These are phyloP conservation scores for Xylariaceae sp. DNA, from an alignment of 2,329 filamentous ascomycete species.

Conservation along the genomic window DNA sequence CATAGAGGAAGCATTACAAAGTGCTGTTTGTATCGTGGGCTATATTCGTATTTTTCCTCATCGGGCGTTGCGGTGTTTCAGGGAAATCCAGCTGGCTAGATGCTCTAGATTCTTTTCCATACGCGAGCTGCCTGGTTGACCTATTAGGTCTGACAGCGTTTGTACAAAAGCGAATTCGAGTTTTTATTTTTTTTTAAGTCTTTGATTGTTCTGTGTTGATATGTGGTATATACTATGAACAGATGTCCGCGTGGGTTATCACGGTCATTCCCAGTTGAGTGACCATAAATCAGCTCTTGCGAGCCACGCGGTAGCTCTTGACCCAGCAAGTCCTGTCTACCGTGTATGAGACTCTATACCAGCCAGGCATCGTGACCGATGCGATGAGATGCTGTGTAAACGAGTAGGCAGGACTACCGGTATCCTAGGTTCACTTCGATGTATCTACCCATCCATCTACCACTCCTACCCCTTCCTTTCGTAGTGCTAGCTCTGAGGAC, in stretches of 20 bases:
- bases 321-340: not conserved
- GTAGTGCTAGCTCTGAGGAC: not conserved
- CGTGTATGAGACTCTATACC: not conserved
- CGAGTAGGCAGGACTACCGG: no score
- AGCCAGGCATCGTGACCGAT: not conserved
- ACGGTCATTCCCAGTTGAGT: no score
- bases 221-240: no score
- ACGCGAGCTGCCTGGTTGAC: no score
- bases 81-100: constrained; percentile 1
- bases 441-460: not conserved
- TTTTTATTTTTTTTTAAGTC: not conserved
- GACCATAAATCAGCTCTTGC: not conserved
- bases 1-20: constrained; percentile 23
- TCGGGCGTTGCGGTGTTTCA: constrained; percentile 9
- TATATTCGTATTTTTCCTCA: constrained; percentile 1
- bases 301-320: not conserved
- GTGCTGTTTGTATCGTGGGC: not conserved
- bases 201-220: not conserved
- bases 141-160: not conserved
- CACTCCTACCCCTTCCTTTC: not conserved
- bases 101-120: no score
- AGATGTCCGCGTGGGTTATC: not conserved
- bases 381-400: no score
- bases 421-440: no score
- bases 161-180: not conserved